A percentile compares a stretch with the other conserved stretches of the same genome.
These are phyloP conservation scores for Suillus subalutaceus DNA, from an alignment of 768 basidiomycete genomes.

Conservation along the genomic window DNA sequence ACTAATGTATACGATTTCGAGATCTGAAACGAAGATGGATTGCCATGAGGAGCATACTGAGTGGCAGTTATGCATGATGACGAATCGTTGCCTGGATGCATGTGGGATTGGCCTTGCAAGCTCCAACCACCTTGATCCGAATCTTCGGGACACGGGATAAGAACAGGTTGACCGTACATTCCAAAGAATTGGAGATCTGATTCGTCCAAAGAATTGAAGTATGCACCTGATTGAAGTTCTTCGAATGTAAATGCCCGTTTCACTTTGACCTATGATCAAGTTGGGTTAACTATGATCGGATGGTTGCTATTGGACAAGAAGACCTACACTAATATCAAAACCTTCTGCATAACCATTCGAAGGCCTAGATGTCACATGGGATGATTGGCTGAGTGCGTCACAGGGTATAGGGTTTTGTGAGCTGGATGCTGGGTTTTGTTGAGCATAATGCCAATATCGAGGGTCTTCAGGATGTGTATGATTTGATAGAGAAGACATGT, in stretches of 20 bases:
- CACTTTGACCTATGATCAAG: constrained; percentile 26
- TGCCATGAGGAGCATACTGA: constrained; percentile 11
- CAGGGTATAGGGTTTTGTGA: constrained; percentile 2
- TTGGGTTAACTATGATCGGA: constrained; percentile 5
- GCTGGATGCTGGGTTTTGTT: neutral
- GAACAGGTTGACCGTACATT: constrained; percentile 34
- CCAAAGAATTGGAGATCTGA: constrained; percentile 36
- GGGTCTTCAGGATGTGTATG: neutral
- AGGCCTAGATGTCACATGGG: neutral
- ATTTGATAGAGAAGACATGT: constrained; percentile 11
- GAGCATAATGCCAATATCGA: neutral
- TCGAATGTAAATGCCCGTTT: constrained; percentile 37
- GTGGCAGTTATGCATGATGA: constrained; percentile 1
- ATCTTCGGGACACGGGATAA: constrained; percentile 31
- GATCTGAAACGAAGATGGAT: constrained; percentile 11
- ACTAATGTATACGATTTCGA: constrained; percentile 34
- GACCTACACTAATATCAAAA: constrained; percentile 28
- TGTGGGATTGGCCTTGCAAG: constrained; percentile 11
- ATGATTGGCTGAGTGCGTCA: neutral
- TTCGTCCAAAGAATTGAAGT: constrained; percentile 33
- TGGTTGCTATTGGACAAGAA: neutral
- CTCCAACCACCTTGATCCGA: constrained; percentile 20
- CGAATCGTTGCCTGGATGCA: constrained; percentile 10
- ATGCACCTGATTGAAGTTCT: constrained; percentile 37
- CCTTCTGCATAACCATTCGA: constrained; percentile 19